A percentile compares a stretch with the other conserved stretches of the same genome.
phyloP scores from a whole-genome alignment of 805 yeast genomes.

The Candida vaughaniae region DNA sequence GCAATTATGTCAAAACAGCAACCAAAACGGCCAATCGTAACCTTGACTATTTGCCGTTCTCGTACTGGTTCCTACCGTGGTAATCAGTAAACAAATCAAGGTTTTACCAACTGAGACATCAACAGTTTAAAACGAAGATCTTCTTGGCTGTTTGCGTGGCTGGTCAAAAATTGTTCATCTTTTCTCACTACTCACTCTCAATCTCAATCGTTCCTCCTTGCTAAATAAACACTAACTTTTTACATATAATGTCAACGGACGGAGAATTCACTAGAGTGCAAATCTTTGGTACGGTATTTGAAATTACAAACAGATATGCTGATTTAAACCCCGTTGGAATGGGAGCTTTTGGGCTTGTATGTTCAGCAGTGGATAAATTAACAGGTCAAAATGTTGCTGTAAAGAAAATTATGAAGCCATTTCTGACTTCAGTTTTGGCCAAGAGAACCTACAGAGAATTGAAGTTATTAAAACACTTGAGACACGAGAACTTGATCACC shows the following conservation, averaged over 20 bases:
- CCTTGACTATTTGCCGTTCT: too few relatives aligned
- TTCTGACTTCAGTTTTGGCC: conserved; percentile 89
- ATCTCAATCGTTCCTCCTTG: not conserved
- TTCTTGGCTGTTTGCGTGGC: too few relatives aligned
- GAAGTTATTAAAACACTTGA: conserved; percentile 85
- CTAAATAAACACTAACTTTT: not conserved
- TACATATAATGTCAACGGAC: conserved; percentile 37
- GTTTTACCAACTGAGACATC: too few relatives aligned
- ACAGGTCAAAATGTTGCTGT: conserved; percentile 94
- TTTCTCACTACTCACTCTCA: too few relatives aligned
- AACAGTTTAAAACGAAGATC: too few relatives aligned
- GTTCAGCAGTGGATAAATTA: conserved; percentile 90
- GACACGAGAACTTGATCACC: conserved; percentile 92
- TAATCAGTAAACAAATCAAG: too few relatives aligned
- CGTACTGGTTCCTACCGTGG: too few relatives aligned
- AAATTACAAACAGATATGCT: conserved; percentile 83
- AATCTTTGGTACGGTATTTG: conserved; percentile 93
- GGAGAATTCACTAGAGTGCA: conserved; percentile 70
- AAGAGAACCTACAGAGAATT: conserved; percentile 96
- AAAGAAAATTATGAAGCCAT: conserved; percentile 97
- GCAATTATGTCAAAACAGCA: too few relatives aligned
- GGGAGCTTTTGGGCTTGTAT: conserved; percentile 99
- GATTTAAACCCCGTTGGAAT: conserved; percentile 97
- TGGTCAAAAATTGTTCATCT: too few relatives aligned
- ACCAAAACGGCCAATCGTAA: too few relatives aligned